Percentiles rank a stretch among this genome's conserved stretches.
These are phyloP conservation scores for Fusarium mundagurra DNA, from an alignment of 2,329 filamentous ascomycete genomes.

Conservation along the genomic window DNA sequence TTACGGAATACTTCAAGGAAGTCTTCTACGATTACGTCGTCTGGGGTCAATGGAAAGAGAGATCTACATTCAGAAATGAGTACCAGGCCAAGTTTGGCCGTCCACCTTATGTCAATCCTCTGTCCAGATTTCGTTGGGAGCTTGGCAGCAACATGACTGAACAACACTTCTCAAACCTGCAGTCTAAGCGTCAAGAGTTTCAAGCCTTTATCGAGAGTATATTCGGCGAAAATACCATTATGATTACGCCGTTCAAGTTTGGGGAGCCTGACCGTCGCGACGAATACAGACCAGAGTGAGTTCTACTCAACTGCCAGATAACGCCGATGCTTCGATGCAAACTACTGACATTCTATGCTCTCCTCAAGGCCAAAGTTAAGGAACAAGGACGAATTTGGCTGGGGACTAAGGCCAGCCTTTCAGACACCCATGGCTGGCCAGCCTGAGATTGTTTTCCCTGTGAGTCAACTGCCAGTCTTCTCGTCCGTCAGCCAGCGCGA, in stretches of 20 bases:
- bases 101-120: background rate
- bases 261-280: background rate
- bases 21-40: background rate
- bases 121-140: background rate
- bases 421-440: background rate
- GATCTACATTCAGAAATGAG: background rate
- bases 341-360: no score
- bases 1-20: background rate
- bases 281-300: background rate
- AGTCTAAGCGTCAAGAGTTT: background rate
- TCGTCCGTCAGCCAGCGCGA: background rate
- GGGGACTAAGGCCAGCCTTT: background rate
- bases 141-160: background rate
- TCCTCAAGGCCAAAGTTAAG: rapidly evolving
- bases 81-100: background rate
- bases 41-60: background rate
- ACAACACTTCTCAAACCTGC: background rate
- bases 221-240: background rate
- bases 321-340: background rate
- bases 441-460: background rate
- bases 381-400: background rate
- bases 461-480: background rate
- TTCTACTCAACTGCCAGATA: rapidly evolving
- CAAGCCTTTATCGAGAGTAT: background rate
- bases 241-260: background rate